Evolutionary conservation across 78 protist species (phyloP).

Genomic region (Tieghemostelium lacteum): DNA sequence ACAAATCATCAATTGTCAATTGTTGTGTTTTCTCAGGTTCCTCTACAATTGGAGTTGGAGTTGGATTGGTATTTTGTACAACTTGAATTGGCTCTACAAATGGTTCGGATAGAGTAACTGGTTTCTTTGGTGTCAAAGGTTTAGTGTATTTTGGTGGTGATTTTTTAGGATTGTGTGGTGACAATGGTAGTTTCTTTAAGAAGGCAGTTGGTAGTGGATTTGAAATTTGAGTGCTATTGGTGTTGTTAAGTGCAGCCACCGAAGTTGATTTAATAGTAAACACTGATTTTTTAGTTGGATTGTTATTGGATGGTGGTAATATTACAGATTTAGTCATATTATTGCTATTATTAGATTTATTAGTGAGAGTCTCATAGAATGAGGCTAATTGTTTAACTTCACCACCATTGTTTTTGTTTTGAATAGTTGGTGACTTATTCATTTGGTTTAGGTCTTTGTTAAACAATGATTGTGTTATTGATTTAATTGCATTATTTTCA

Average conservation of each 20-base stretch:
- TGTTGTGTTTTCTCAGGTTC: too few relatives aligned
- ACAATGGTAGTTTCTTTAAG: background rate
- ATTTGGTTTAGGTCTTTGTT: background rate
- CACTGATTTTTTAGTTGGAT: background rate
- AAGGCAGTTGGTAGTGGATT: background rate
- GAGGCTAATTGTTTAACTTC: conserved; percentile 54
- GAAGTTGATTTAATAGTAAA: background rate
- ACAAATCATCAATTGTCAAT: background rate
- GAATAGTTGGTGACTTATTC: background rate
- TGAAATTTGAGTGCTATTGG: background rate
- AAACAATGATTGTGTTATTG: background rate
- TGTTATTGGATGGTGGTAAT: background rate
- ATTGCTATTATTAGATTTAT: background rate
- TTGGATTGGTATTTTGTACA: background rate
- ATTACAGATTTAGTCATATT: background rate
- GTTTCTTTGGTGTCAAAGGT: background rate
- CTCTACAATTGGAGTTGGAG: background rate
- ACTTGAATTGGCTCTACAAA: too few relatives aligned
- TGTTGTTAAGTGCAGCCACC: background rate
- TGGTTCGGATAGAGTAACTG: background rate
- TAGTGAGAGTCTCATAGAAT: conserved; percentile 39
- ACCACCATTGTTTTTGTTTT: background rate
- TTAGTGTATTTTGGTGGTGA: conserved; percentile 6
- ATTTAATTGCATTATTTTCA: background rate
- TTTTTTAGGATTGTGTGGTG: too few relatives aligned